Conservation (phyloP, 2,329 filamentous ascomycete species). For the Ramularia endophylla region DNA sequence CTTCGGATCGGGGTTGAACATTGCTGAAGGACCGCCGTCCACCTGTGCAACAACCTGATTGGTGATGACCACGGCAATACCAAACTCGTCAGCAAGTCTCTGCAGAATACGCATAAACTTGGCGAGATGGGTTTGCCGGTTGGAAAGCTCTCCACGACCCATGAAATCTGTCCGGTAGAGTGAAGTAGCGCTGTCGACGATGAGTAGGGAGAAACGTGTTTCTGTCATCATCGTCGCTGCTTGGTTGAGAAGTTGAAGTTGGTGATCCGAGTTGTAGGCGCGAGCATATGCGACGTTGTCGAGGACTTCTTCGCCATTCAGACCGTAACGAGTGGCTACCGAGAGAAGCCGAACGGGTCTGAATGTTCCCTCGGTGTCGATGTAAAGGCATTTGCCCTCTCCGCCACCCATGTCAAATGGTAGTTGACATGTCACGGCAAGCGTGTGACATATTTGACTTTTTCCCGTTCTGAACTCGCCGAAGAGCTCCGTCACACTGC, state of each 20-base stretch:
- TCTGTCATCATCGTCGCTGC: constrained; percentile 99
- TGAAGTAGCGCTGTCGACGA: constrained; percentile 93
- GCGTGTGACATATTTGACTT: constrained; percentile 95
- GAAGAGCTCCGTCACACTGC: constrained; percentile 96
- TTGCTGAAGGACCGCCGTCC: constrained; percentile 88
- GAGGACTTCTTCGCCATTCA: constrained; percentile 93
- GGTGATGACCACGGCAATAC: constrained; percentile 96
- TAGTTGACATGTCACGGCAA: constrained; percentile 96
- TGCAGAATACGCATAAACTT: constrained; percentile 85
- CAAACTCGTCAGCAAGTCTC: constrained; percentile 72
- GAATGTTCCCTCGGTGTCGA: constrained; percentile 97
- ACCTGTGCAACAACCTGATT: constrained; percentile 99
- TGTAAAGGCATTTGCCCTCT: constrained; percentile 97
- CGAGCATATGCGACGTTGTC: constrained; percentile 98
- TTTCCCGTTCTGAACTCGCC: constrained; percentile 98
- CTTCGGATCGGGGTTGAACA: constrained; percentile 99
- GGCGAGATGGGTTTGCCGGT: constrained; percentile 78
- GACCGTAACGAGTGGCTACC: constrained; percentile 87
- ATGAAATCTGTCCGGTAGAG: constrained; percentile 95
- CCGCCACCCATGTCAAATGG: constrained; percentile 99
- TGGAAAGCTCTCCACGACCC: constrained; percentile 94
- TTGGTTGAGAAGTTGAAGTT: constrained; percentile 89
- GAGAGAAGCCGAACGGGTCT: constrained; percentile 81
- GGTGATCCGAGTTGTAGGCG: constrained; percentile 97
- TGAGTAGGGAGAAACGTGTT: constrained; percentile 89